Percentiles rank a stretch among this genome's conserved stretches.
These are phyloP conservation scores for Acanthamoeba triangularis DNA, from an alignment of 208 protist genomes.

Conservation along the genomic window DNA sequence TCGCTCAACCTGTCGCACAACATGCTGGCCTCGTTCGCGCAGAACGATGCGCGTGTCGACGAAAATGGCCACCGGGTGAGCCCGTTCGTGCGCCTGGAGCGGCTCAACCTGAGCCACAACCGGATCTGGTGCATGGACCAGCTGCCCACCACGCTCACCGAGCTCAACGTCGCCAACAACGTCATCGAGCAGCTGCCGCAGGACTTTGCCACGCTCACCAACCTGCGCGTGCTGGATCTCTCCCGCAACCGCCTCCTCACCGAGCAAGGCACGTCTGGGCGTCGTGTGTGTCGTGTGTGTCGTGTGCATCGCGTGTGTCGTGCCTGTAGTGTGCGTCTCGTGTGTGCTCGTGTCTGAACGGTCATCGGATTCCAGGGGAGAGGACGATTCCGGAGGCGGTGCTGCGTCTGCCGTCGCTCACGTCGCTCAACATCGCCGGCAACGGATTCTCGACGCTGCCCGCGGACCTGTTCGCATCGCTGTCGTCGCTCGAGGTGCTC, in stretches of 20 bases:
- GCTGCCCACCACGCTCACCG: background rate
- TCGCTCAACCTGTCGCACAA: conserved; percentile 42
- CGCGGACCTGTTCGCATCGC: conserved; percentile 6
- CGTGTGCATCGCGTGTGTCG: background rate
- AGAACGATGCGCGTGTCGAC: background rate
- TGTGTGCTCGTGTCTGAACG: background rate
- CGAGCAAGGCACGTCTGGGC: background rate
- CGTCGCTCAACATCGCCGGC: conserved; percentile 3
- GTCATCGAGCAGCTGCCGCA: background rate
- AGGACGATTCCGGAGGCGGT: background rate
- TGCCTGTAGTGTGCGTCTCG: background rate
- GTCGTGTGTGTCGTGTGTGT: too few species aligned
- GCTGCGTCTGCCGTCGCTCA: background rate
- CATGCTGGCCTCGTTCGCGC: background rate
- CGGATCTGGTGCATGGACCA: background rate
- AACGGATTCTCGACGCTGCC: background rate
- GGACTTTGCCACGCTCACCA: background rate
- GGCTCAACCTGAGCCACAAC: background rate
- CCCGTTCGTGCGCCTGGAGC: background rate
- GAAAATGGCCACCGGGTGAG: background rate
- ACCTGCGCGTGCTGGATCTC: background rate
- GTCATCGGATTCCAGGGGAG: background rate
- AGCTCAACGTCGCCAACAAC: conserved; percentile 7
- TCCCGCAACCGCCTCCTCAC: background rate
- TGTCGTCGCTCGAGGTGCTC: background rate